Evolutionary conservation across 177 flowering plant genomes (phyloP).

Genomic region (Vitis hybrid): DNA sequence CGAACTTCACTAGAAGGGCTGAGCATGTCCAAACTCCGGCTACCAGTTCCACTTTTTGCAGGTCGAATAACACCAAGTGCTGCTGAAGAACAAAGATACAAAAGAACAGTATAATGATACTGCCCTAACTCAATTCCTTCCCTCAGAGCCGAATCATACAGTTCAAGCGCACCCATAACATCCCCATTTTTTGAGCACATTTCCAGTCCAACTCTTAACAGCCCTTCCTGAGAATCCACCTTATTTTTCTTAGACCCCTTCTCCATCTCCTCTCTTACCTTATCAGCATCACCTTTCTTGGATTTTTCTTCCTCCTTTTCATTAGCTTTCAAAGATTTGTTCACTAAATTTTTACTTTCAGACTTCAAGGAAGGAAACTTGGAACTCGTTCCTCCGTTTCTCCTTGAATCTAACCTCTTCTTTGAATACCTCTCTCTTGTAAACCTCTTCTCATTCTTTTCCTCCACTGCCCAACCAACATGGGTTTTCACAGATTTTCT

Average conservation of each 20-base stretch:
- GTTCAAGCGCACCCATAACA: conserved; percentile 61
- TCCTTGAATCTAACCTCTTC: conserved; percentile 17
- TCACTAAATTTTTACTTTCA: conserved; percentile 19
- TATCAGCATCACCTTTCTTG: conserved; percentile 10
- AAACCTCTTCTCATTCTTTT: conserved; percentile 20
- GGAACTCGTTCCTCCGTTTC: conserved; percentile 23
- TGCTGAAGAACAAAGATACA: conserved; percentile 87
- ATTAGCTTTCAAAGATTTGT: conserved; percentile 13
- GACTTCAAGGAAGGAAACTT: conserved; percentile 28
- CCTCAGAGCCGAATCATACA: conserved; percentile 61
- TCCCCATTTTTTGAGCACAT: conserved; percentile 82
- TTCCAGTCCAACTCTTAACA: conserved; percentile 51
- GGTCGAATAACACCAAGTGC: conserved; percentile 71
- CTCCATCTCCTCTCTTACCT: conserved; percentile 25
- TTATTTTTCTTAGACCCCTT: conserved; percentile 35
- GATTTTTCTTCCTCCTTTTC: conserved; percentile 6
- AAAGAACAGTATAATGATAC: conserved; percentile 72
- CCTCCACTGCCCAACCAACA: conserved; percentile 25
- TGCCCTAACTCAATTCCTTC: conserved; percentile 59
- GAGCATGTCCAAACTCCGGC: conserved; percentile 30
- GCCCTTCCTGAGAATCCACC: conserved; percentile 26
- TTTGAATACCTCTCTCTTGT: conserved; percentile 17
- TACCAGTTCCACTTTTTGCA: conserved; percentile 71
- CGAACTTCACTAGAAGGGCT: conserved; percentile 15
- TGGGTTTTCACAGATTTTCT: conserved; percentile 14